These are phyloP conservation scores for Suillus weaverae DNA, from an alignment of 768 basidiomycete species.

Conservation along the genomic window DNA sequence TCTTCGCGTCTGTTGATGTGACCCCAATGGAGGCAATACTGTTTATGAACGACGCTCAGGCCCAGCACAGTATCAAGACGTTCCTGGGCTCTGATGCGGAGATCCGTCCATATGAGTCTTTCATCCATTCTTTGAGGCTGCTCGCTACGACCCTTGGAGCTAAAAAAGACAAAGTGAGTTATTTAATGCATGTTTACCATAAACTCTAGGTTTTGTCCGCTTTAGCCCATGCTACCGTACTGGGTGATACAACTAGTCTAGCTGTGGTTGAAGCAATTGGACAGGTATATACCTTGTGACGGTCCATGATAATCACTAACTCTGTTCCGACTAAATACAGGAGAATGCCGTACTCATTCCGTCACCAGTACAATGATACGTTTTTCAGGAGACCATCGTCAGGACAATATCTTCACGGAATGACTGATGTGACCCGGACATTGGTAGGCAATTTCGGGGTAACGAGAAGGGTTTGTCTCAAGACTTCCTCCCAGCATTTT, in stretches of 20 bases:
- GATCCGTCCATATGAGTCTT: constrained; percentile 66
- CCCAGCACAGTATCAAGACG: constrained; percentile 39
- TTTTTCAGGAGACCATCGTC: background rate
- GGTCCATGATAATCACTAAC: background rate
- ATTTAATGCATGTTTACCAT: constrained; percentile 23
- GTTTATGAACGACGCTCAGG: constrained; percentile 61
- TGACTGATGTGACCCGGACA: constrained; percentile 92
- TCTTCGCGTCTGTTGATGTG: constrained; percentile 89
- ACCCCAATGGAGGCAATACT: constrained; percentile 57
- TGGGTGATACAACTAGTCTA: constrained; percentile 77
- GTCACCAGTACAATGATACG: constrained; percentile 53
- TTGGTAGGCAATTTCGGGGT: constrained; percentile 49
- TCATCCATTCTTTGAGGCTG: constrained; percentile 63
- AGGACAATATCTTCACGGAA: constrained; percentile 90
- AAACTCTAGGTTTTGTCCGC: background rate
- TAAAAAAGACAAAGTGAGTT: constrained; percentile 33
- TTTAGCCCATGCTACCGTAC: constrained; percentile 60
- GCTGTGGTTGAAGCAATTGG: constrained; percentile 83
- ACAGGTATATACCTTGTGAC: constrained; percentile 38
- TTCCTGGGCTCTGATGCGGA: constrained; percentile 61
- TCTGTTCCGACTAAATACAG: constrained; percentile 31
- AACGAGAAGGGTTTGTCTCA: background rate
- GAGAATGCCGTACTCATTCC: constrained; percentile 59
- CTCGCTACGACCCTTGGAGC: constrained; percentile 40
- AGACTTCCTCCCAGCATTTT: constrained; percentile 64